phyloP scores from a whole-genome alignment of 345 rosid species.

The Triadica sebifera region DNA sequence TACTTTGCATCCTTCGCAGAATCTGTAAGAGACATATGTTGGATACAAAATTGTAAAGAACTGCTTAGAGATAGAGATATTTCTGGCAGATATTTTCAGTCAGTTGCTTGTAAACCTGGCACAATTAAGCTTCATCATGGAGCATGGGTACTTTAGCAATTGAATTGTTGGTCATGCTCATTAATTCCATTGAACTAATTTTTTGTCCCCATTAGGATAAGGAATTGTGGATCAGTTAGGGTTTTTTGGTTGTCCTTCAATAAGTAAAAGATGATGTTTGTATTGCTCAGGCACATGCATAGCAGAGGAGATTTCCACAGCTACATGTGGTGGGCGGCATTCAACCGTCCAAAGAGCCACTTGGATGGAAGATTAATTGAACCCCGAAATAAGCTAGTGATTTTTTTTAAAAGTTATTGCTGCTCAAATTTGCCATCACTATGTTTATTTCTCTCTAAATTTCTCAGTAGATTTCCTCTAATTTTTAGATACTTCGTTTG shows the following conservation, averaged over 20 bases:
- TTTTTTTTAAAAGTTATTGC: background rate
- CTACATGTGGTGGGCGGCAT: conserved; percentile 28
- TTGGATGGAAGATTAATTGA: conserved; percentile 28
- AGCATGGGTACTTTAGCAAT: background rate
- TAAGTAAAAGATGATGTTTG: conserved; percentile 25
- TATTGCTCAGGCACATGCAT: conserved; percentile 27
- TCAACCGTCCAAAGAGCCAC: conserved; percentile 19
- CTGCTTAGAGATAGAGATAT: background rate
- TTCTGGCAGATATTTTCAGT: background rate
- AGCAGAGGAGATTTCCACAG: conserved; percentile 23
- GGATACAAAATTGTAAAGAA: background rate
- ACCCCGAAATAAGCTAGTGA: conserved; percentile 9
- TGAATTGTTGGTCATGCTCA: background rate
- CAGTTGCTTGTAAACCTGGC: background rate
- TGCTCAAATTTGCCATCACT: background rate
- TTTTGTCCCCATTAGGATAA: background rate
- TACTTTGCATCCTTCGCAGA: background rate
- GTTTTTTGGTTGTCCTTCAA: conserved; percentile 6
- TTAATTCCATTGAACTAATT: background rate
- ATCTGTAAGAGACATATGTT: background rate
- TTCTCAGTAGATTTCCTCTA: background rate
- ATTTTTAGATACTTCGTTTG: background rate
- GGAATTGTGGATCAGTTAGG: conserved; percentile 17
- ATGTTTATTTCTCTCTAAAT: background rate
- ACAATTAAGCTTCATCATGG: background rate